Evolutionary conservation across 1,284 basidiomycete genomes (phyloP).

Genomic region (Apiotrichum porosum): DNA sequence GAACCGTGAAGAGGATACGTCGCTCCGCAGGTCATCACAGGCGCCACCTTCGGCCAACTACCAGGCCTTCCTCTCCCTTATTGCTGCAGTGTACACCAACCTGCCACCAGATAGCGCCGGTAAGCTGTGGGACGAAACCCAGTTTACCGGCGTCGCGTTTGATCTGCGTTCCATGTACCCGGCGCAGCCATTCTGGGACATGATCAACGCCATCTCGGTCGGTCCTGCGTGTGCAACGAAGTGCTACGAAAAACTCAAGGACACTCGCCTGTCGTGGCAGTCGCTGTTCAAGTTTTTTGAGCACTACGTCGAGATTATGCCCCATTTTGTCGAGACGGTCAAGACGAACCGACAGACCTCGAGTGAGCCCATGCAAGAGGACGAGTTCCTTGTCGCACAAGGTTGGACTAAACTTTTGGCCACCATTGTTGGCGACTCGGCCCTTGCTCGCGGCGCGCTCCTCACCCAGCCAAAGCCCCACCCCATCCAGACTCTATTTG

Average conservation of each 20-base stretch:
- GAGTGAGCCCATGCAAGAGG: conserved; percentile 30
- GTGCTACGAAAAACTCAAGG: conserved; percentile 39
- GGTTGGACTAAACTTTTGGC: conserved; percentile 58
- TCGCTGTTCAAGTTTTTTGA: conserved; percentile 38
- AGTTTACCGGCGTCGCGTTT: conserved; percentile 81
- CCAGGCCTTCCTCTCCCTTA: conserved; percentile 74
- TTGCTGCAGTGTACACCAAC: conserved; percentile 71
- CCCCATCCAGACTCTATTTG: conserved; percentile 71
- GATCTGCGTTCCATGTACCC: conserved; percentile 67
- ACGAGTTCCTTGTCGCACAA: conserved; percentile 28
- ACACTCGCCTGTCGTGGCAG: conserved; percentile 32
- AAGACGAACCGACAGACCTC: conserved; percentile 23
- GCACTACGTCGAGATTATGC: conserved; percentile 40
- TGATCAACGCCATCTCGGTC: conserved; percentile 77
- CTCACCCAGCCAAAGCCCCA: conserved; percentile 67
- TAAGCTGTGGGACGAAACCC: conserved; percentile 72
- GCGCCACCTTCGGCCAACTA: conserved; percentile 55
- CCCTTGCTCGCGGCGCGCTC: conserved; percentile 29
- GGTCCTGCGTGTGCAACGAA: conserved; percentile 68
- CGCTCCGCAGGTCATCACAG: conserved; percentile 54
- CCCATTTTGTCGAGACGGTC: conserved; percentile 37
- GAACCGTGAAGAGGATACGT: conserved; percentile 79
- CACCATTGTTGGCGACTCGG: conserved; percentile 71
- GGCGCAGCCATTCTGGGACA: conserved; percentile 75
- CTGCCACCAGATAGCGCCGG: conserved; percentile 70